Base-by-base conservation (phyloP, 1,139 yeast species). In the Trichomonascaceae sp. region DNA sequence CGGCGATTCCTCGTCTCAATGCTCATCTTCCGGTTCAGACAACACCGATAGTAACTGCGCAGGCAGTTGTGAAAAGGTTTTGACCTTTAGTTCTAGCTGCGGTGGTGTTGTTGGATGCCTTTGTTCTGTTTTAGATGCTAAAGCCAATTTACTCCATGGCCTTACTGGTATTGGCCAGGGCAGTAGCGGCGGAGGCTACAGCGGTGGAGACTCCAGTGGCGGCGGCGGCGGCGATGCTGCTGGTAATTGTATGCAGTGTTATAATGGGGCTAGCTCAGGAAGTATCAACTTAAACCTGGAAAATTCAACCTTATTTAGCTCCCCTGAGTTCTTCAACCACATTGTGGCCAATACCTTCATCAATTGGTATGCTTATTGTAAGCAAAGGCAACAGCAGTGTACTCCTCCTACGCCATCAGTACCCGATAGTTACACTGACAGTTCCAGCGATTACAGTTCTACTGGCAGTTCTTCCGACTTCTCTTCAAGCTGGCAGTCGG, bases 231-330 rank as follows among this genome's bases (percentile, higher is more conserved):
- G 39, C 17, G 20, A n/a, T 10, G 19, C 41, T 46, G 55, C 58
- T 10, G 63, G 60, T 8, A 50, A 60, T 52, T 62, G 66, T 52
- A 47, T 53, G 36, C 55, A 59, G 1, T 62, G 66, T 47, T 57
- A 62, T 46, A 41, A 56, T 19, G 59, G 60, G 10, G 55, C 53
- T 36, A 43, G 58, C 48, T 19, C 49, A 36, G 57, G 56, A 22
- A 41, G 53, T 3, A 48, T 62, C 12, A 53, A 55, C 19, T 58
- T 62, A 20, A 56, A 60, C 47, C 52, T 62, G 43, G 63, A 50
- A 2, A 60, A 58, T 15, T 57, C 61, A 6, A 58, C 53, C 1
- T 54, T 57, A 57, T 62, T 61, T 45, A 49, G 50, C 38, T 50
- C 55, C 38, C 49, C 54, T 32, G 60, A 56, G 13, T 57, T 56